Base-by-base conservation (phyloP, 768 basidiomycete species). In the Kwoniella bestiolae region DNA sequence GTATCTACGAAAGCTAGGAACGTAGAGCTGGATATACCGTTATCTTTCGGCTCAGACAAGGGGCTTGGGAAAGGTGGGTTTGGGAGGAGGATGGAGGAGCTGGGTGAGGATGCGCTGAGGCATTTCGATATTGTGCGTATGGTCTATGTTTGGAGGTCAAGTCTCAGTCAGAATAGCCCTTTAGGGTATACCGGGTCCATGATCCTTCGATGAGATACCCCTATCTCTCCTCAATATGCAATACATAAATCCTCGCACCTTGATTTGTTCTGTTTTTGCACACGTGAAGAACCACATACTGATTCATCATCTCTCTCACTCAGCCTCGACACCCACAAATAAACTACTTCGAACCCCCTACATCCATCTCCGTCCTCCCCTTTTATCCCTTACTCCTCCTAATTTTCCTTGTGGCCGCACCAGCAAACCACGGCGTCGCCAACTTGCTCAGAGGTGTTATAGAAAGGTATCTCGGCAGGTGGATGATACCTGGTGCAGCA, bases 291-390 rank as follows among this genome's bases (percentile, higher is more conserved):
- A n/a, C n/a, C n/a, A n/a, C n/a, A n/a, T n/a, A n/a, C n/a, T n/a
- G n/a, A n/a, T n/a, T n/a, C n/a, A n/a, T n/a, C n/a, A n/a, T n/a
- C n/a, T n/a, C n/a, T n/a, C n/a, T n/a, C n/a, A n/a, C n/a, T 14
- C 8, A 65, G 63, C 63, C 63, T 14, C 18, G 25, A 52, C 41
- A 65, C 46, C 63, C 63, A 11, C 41, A 50, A 26, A 65, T 65
- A 34, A 38, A 47, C 8, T 41, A 32, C 18, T 65, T 47, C 41
- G 44, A 41, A 28, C 63, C 56, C 14, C 63, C 63, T 16, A 57
- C 26, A 9, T 47, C 34, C 5, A 32, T 34, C 23, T 32, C 56
- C 21, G 35, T 44, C 38, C 23, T 58, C 8, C 45, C 49, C 7
- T 18, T 65, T 2, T 56, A 50, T 21, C 47, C 61, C 2, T 29